Conservation (phyloP, 352 stramenopile species). For the Plasmopara viticola region DNA sequence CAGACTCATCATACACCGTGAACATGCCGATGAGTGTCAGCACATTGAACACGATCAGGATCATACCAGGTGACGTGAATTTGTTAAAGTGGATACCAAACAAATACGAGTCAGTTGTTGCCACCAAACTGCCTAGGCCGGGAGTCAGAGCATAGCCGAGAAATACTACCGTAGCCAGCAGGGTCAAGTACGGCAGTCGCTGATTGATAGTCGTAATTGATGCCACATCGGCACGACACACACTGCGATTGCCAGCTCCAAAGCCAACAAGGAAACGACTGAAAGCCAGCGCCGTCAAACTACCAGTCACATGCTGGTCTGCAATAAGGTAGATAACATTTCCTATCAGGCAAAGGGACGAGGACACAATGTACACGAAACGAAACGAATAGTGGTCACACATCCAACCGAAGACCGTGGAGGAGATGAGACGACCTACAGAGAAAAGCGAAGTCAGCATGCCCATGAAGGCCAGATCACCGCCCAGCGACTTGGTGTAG, state of each 20-base stretch:
- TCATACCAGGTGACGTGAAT: slow-evolving; percentile 55
- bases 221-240: slow-evolving; percentile 64
- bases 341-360: slow-evolving; percentile 50
- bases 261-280: slow-evolving; percentile 72
- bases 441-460: slow-evolving; percentile 73
- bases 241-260: slow-evolving; percentile 63
- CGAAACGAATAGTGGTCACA: slow-evolving; percentile 74
- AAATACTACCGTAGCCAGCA: slow-evolving; percentile 64
- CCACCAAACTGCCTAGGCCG: slow-evolving; percentile 52
- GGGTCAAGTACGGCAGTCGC: slow-evolving; percentile 58
- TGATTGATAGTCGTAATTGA: slow-evolving; percentile 64
- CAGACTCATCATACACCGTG: slow-evolving; percentile 46
- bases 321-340: slow-evolving; percentile 66
- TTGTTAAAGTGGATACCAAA: slow-evolving; percentile 65
- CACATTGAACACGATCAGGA: slow-evolving; percentile 50
- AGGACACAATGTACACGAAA: slow-evolving; percentile 68
- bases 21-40: slow-evolving; percentile 57
- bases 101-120: slow-evolving; percentile 40
- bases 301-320: slow-evolving; percentile 50
- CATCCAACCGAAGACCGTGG: slow-evolving; percentile 73
- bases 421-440: slow-evolving; percentile 65
- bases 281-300: slow-evolving; percentile 36
- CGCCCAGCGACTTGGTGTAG: slow-evolving; percentile 69
- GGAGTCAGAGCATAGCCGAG: slow-evolving; percentile 62
- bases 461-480: slow-evolving; percentile 65